phyloP scores from a whole-genome alignment of 176 grass and related monocot species.

The Cenchrus fungigraminus region DNA sequence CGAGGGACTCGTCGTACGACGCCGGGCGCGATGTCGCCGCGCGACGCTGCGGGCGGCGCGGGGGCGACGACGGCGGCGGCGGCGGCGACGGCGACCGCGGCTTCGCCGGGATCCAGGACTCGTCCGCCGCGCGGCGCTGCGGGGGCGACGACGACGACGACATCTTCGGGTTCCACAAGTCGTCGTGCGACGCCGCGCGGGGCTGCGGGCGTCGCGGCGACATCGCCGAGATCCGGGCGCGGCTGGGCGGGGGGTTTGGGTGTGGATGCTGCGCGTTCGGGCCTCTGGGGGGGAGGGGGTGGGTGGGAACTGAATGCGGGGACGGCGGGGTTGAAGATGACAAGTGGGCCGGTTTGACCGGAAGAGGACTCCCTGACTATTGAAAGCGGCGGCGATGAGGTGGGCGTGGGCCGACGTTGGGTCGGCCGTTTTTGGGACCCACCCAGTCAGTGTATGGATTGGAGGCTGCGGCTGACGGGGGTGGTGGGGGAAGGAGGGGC shows the following conservation, averaged over 20 bases:
- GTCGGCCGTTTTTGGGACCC: neutral
- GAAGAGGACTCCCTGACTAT: neutral
- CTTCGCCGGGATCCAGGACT: neutral
- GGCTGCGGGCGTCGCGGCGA: conserved; percentile 27
- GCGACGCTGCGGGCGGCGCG: conserved; percentile 35
- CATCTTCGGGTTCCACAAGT: neutral
- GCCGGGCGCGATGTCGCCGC: conserved; percentile 36
- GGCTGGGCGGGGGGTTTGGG: neutral
- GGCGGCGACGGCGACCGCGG: neutral
- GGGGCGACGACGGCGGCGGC: conserved; percentile 8
- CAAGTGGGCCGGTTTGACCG: neutral
- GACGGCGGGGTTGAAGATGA: neutral
- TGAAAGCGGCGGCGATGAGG: neutral
- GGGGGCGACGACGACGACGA: conserved; percentile 23
- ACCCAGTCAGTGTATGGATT: neutral
- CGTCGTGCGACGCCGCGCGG: conserved; percentile 45
- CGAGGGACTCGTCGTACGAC: conserved; percentile 85
- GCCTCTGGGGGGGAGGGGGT: neutral
- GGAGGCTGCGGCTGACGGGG: no score
- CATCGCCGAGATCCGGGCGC: neutral
- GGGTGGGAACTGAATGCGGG: neutral
- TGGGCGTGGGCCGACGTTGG: neutral
- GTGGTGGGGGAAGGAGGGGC: no score
- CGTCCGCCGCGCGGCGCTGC: conserved; percentile 38
- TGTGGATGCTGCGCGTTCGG: neutral